These are phyloP conservation scores for Ophiostoma quercus DNA, from an alignment of 2,329 filamentous ascomycete species.

Conservation along the genomic window DNA sequence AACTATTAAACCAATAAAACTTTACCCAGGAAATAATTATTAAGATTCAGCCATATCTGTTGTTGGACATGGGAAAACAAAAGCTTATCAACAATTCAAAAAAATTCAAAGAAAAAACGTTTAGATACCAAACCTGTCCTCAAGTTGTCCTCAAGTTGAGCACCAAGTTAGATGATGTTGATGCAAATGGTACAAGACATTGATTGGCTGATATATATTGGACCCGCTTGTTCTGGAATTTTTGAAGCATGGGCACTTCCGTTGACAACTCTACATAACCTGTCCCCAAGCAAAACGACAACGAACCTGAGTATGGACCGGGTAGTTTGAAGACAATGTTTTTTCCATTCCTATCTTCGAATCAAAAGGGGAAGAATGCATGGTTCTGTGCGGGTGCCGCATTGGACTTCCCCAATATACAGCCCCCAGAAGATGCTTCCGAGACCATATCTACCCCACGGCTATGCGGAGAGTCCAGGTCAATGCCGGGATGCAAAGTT, in stretches of 20 bases:
- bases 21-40: no score
- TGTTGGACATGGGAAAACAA: no score
- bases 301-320: neutral
- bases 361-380: slow-evolving; percentile 16
- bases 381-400: slow-evolving; percentile 51
- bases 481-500: slow-evolving; percentile 54
- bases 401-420: slow-evolving; percentile 53
- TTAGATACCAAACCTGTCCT: no score
- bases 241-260: neutral
- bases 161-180: no score
- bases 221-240: neutral
- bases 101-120: no score
- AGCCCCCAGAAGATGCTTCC: slow-evolving; percentile 30
- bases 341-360: slow-evolving; percentile 15
- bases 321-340: slow-evolving; percentile 14
- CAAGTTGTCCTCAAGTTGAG: no score
- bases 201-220: neutral
- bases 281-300: neutral
- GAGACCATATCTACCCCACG: slow-evolving; percentile 35
- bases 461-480: slow-evolving; percentile 35
- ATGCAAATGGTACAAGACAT: no score
- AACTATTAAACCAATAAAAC: no score
- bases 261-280: neutral
- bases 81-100: no score
- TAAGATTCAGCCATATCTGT: no score